Evolutionary conservation across 805 yeast species (phyloP).

Genomic region (Candida dajiaensis): DNA sequence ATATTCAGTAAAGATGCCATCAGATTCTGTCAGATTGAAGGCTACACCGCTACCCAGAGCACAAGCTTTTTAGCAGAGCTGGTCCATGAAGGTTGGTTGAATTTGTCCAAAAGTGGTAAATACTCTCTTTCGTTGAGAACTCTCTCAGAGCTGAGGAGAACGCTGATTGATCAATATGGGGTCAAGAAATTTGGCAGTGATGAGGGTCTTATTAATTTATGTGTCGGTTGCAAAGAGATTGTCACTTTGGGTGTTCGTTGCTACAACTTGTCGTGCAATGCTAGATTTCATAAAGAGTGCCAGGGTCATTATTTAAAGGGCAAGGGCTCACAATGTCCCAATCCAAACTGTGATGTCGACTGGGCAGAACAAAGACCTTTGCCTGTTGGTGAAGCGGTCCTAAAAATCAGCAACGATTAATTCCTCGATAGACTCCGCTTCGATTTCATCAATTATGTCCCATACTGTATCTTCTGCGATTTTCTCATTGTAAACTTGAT

Average conservation of each 20-base stretch:
- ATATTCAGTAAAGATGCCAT: conserved; percentile 26
- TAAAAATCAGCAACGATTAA: conserved; percentile 4
- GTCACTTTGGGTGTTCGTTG: conserved; percentile 48
- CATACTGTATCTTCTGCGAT: conserved; percentile 77
- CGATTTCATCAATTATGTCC: conserved; percentile 84
- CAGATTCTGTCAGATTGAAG: conserved; percentile 19
- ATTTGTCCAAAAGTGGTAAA: conserved; percentile 25
- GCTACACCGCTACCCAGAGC: conserved; percentile 32
- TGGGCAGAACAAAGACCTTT: conserved; percentile 15
- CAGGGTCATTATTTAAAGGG: conserved; percentile 32
- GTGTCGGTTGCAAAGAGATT: conserved; percentile 47
- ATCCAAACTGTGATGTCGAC: conserved; percentile 19
- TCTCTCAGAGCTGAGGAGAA: conserved; percentile 41
- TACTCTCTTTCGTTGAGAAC: conserved; percentile 36
- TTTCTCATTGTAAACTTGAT: conserved; percentile 57
- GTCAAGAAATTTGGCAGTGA: conserved; percentile 18
- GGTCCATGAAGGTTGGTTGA: conserved; percentile 51
- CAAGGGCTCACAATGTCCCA: conserved; percentile 30
- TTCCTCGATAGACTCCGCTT: conserved; percentile 45
- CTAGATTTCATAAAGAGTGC: conserved; percentile 46
- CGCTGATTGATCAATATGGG: conserved; percentile 40
- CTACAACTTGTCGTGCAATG: conserved; percentile 26
- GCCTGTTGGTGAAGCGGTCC: conserved; percentile 10
- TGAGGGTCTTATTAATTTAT: conserved; percentile 34
- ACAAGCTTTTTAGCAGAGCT: conserved; percentile 33